Evolutionary conservation across 2,329 filamentous ascomycete species (phyloP).

Genomic region (Sporothrix brunneoviolacea): DNA sequence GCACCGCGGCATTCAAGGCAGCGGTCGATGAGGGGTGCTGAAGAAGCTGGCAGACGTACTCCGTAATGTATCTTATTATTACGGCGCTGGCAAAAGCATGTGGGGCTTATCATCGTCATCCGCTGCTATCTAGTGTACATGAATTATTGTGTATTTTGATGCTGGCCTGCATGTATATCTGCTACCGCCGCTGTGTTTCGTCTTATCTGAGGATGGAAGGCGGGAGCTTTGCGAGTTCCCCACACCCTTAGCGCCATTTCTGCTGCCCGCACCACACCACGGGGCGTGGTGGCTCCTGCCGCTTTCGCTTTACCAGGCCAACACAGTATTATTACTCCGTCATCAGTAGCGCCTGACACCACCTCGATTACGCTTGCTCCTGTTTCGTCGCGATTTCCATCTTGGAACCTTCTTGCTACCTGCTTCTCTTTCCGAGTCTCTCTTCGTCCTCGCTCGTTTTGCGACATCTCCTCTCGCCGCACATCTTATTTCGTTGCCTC

Average conservation of each 20-base stretch:
- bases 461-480: no score
- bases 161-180: neutral
- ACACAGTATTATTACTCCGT: no score
- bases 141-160: no score
- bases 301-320: neutral
- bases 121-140: no score
- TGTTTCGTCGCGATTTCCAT: neutral
- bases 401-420: neutral
- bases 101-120: no score
- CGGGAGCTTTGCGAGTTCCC: slow-evolving; percentile 2
- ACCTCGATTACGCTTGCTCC: neutral
- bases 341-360: neutral
- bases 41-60: no score
- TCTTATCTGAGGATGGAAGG: slow-evolving; percentile 5
- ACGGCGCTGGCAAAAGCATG: no score
- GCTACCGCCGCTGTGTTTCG: neutral
- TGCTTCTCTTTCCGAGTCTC: neutral
- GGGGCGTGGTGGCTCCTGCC: slow-evolving; percentile 2
- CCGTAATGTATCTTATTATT: no score
- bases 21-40: no score
- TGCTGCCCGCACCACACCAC: neutral
- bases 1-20: no score
- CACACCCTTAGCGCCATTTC: slow-evolving; percentile 1
- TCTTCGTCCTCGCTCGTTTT: no score
- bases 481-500: neutral